Base-by-base conservation (phyloP, 2,329 filamentous ascomycete genomes). In the Cladosporium austrohemisphaericum region DNA sequence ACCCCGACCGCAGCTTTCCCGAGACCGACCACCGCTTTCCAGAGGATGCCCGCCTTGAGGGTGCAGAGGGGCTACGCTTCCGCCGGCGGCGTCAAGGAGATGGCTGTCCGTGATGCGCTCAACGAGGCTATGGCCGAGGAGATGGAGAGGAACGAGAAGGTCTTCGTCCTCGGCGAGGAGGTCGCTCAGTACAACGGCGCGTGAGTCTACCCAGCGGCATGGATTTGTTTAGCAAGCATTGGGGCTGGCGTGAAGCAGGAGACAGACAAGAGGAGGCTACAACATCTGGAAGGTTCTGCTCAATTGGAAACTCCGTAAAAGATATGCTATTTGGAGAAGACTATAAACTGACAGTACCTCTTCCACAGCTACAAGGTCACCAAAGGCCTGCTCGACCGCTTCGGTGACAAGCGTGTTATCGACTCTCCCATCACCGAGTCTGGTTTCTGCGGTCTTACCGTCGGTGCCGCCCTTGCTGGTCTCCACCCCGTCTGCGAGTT, bases 121-220 rank as follows among this genome's bases (percentile, higher is more conserved):
- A 98, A 98, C 71, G 92, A 98, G 78, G 93, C 93, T 53, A 84
- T 98, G 68, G 90, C 90, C 40, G 93, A 98, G 78, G 93, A 98
- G 80, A 84, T 98, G 72, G 91, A 96, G 79, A 70, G 74, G 68
- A 95, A 98, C 74, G 79, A 85, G 57, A 97, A 96, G 79, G 91
- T 96, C 63, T 98, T 96, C 72, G 76, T 98, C 61, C 73, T 98
- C 52, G 93, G 93, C 65, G 93, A 98, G 79, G 93, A 98, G 77
- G 93, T 98, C 67, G 93, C 93, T 65, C 93, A 98, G 76, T 98
- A 98, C 79, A 98, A 98, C 73, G 93, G 93, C 79, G 92, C 92
- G 78, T 82, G 73, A 70, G 77, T 74, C 51, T 53, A 36, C 40
- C 55, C 22, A 18, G 18, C n/a, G n/a, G n/a, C n/a, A n/a, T n/a